Base-by-base conservation (phyloP, 768 basidiomycete species). In the Xerocomus brunneocitrinus region DNA sequence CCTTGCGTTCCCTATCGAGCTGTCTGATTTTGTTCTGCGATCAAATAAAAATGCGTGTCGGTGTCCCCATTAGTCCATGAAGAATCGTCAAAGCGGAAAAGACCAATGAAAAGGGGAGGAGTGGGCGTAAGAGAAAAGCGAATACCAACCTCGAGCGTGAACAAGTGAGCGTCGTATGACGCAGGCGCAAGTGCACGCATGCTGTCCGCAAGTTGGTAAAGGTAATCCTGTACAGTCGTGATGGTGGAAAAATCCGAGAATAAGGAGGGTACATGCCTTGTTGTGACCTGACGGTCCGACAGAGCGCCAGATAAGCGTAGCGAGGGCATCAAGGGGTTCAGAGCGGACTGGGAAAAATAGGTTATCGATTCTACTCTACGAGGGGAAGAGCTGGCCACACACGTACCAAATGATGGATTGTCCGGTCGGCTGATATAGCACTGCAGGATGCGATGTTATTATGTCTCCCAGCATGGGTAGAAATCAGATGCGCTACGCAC, bases 341-440 rank as follows among this genome's bases (percentile, higher is more conserved):
- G 85, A 84, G 5, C 90, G 91, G 40, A 91, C 92, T 93, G 12
- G 9, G 1, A 5, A 39, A 28, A 45, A 9, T 31, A 16, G 8
- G 42, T 39, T 39, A 55, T 31, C 19, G 14, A 30, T 25, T 4
- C 7, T 27, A 13, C 8, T 19, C 8, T 36, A 24, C 3, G 1
- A 6, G 16, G 28, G 31, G 12, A 32, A 12, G 31, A 12, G 12
- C 9, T 19, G 36, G 28, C 6, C 6, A 16, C 16, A 30, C 81
- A 30, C 81, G 49, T 57, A 93, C 91, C 76, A 66, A 97, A 95
- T 0, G 89, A 91, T 0, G 90, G 89, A 57, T 94, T 95, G 59
- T 89, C 84, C n/a, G 82, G 80, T 35, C 82, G 78, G 3, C 91
- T 92, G 22, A 95, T 89, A 68, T 93, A 97, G 52, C 90, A 87